These are phyloP conservation scores for Blastobotrys elegans DNA, from an alignment of 1,139 yeast genomes.

Conservation along the genomic window DNA sequence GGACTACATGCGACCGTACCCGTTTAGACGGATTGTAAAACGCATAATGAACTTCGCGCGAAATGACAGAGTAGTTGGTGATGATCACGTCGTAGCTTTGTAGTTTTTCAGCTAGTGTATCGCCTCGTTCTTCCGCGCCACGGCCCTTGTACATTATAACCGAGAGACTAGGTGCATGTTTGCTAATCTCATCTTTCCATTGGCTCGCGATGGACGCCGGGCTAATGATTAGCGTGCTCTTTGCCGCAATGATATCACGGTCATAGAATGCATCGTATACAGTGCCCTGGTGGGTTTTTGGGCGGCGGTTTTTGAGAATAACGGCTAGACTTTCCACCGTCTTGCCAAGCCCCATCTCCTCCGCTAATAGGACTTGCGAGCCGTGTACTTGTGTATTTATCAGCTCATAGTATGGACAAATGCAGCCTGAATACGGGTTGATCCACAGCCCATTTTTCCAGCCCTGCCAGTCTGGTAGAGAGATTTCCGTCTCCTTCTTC, in stretches of 20 bases:
- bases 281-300: constrained; percentile 17
- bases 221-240: constrained; percentile 75
- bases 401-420: not conserved
- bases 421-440: constrained; percentile 31
- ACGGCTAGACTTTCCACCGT: constrained; percentile 78
- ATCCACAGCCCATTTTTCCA: constrained; percentile 25
- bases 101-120: constrained; percentile 42
- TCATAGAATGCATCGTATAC: constrained; percentile 42
- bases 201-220: constrained; percentile 80
- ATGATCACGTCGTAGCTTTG: constrained; percentile 70
- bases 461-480: not conserved
- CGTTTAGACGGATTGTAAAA: constrained; percentile 48
- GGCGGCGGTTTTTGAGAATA: constrained; percentile 53
- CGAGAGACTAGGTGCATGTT: constrained; percentile 53
- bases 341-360: constrained; percentile 97
- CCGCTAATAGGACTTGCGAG: constrained; percentile 60
- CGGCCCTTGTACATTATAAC: constrained; percentile 64
- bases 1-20: constrained; percentile 15
- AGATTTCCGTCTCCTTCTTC: constrained; percentile 39
- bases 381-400: not conserved
- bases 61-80: constrained; percentile 66
- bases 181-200: constrained; percentile 71
- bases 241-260: constrained; percentile 48
- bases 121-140: constrained; percentile 11
- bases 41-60: constrained; percentile 79